Evolutionary conservation across 371 early-diverging fungal genomes (phyloP).

Genomic region (Rhizomucor pusillus): DNA sequence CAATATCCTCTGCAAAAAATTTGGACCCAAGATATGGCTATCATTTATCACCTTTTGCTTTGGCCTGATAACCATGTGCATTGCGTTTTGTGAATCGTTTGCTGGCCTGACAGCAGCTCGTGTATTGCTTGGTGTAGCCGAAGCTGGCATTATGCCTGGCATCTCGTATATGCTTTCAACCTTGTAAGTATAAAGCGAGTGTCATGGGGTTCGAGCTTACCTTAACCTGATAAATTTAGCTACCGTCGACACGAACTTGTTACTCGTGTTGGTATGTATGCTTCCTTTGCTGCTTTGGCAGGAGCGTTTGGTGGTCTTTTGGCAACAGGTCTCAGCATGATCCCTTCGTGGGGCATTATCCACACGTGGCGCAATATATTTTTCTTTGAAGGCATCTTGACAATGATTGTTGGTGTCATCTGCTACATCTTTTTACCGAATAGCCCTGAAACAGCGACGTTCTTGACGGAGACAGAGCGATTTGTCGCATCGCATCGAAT

Average conservation of each 20-base stretch:
- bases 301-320: slow-evolving; percentile 46
- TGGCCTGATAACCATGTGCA: slow-evolving; percentile 49
- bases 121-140: slow-evolving; percentile 19
- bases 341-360: slow-evolving; percentile 23
- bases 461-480: slow-evolving; percentile 56
- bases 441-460: slow-evolving; percentile 51
- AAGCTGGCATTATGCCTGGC: slow-evolving; percentile 47
- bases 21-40: slow-evolving; percentile 43
- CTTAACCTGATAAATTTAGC: too few species aligned
- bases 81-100: slow-evolving; percentile 30
- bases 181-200: slow-evolving; percentile 23
- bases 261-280: slow-evolving; percentile 37
- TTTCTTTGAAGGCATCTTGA: slow-evolving; percentile 34
- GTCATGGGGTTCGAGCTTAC: too few species aligned
- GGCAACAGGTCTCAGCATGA: slow-evolving; percentile 19
- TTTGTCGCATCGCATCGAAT: slow-evolving; percentile 38
- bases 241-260: slow-evolving; percentile 27
- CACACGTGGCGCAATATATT: slow-evolving; percentile 51
- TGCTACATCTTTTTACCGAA: slow-evolving; percentile 50
- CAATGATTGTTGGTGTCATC: slow-evolving; percentile 21
- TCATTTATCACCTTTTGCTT: slow-evolving; percentile 48
- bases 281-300: slow-evolving; percentile 40
- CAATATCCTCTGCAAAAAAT: slow-evolving; percentile 20
- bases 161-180: slow-evolving; percentile 60
- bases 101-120: slow-evolving; percentile 15